These are phyloP conservation scores for Xylona heveae DNA, from an alignment of 495 filamentous ascomycete species.

Conservation along the genomic window DNA sequence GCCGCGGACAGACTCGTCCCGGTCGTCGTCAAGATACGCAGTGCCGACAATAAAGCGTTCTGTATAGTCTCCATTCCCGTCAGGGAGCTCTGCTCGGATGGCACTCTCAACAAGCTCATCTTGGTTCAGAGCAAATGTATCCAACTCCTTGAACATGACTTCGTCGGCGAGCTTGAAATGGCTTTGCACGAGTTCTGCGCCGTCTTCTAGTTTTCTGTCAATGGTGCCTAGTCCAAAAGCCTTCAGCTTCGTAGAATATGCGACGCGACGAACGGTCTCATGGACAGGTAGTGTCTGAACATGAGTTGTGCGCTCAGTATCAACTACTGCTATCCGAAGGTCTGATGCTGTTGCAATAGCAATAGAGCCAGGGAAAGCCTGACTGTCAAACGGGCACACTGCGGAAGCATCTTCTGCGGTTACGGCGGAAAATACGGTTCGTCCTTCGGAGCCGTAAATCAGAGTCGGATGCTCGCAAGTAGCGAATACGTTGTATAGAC, in stretches of 20 bases:
- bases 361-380: slow-evolving; percentile 61
- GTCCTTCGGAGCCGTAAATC: slow-evolving; percentile 72
- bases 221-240: slow-evolving; percentile 79
- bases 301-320: slow-evolving; percentile 70
- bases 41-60: slow-evolving; percentile 87
- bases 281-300: slow-evolving; percentile 55
- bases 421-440: slow-evolving; percentile 86
- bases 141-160: slow-evolving; percentile 30
- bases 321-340: slow-evolving; percentile 62
- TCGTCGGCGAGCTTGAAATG: slow-evolving; percentile 40
- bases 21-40: slow-evolving; percentile 43
- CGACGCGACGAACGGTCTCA: slow-evolving; percentile 70
- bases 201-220: slow-evolving; percentile 32
- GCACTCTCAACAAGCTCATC: slow-evolving; percentile 74
- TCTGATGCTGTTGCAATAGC: slow-evolving; percentile 57
- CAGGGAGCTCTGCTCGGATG: slow-evolving; percentile 51
- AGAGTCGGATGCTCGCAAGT: slow-evolving; percentile 85
- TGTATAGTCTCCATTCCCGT: slow-evolving; percentile 31
- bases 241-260: slow-evolving; percentile 60
- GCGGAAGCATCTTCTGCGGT: slow-evolving; percentile 70
- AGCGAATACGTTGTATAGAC: slow-evolving; percentile 66
- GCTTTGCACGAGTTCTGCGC: slow-evolving; percentile 33
- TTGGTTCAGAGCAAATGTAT: slow-evolving; percentile 26
- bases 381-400: slow-evolving; percentile 62
- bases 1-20: slow-evolving; percentile 33